Evolutionary conservation across 1,139 yeast genomes (phyloP).

Genomic region (Tardiomyces depauwii): DNA sequence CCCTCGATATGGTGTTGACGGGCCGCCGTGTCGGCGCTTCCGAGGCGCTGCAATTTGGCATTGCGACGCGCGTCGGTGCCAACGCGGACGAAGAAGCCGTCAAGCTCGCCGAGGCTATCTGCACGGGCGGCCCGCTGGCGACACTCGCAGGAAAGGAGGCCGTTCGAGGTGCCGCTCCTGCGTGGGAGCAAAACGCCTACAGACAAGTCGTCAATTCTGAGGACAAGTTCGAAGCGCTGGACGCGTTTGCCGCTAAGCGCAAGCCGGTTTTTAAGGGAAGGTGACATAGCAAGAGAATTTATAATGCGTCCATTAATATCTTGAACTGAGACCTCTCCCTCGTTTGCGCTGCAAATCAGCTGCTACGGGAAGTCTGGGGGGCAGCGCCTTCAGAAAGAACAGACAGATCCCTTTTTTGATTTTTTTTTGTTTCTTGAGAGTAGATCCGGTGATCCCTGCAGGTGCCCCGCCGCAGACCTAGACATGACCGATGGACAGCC

Average conservation of each 20-base stretch:
- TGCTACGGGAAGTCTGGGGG: too few relatives aligned
- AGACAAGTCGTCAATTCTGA: constrained; percentile 19
- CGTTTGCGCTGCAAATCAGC: too few relatives aligned
- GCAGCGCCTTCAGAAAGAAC: too few relatives aligned
- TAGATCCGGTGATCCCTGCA: too few relatives aligned
- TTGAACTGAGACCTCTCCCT: too few relatives aligned
- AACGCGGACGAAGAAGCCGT: constrained; percentile 16
- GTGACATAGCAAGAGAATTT: constrained; percentile 4
- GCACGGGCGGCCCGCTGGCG: constrained; percentile 24
- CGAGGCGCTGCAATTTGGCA: constrained; percentile 19
- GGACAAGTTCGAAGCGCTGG: constrained; percentile 24
- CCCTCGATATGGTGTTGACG: constrained; percentile 19
- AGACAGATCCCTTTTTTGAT: too few relatives aligned
- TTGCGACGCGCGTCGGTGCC: constrained; percentile 17
- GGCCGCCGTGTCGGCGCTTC: constrained; percentile 18
- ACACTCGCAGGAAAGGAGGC: constrained; percentile 22
- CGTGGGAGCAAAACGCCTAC: constrained; percentile 19
- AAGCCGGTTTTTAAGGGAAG: constrained; percentile 22
- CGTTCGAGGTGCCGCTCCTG: constrained; percentile 17
- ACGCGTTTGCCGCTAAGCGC: constrained; percentile 22
- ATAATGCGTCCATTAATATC: too few relatives aligned
- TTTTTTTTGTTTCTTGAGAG: too few relatives aligned
- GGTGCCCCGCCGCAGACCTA: too few relatives aligned
- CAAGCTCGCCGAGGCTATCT: constrained; percentile 16
- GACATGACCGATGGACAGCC: too few relatives aligned